A percentile compares a stretch with the other conserved stretches of the same genome.
Evolutionary conservation across 2,329 filamentous ascomycete genomes (phyloP).

Genomic region (Bimuria novae-zelandiae): DNA sequence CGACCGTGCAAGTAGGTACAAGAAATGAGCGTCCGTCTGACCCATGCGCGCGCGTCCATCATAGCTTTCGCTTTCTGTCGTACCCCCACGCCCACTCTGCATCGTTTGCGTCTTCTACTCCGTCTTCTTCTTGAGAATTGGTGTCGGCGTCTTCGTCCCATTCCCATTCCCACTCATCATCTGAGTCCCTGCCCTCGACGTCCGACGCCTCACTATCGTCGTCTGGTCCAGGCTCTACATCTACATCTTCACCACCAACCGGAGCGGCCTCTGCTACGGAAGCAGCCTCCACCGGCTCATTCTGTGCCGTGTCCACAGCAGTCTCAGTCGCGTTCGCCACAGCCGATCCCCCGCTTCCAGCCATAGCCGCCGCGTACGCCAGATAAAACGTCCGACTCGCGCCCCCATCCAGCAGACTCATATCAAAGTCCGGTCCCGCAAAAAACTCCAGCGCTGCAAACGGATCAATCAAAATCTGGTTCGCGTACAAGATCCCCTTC

Average conservation of each 20-base stretch:
- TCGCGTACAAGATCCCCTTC: slow-evolving; percentile 84
- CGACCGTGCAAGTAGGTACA: not conserved
- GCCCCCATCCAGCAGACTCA: slow-evolving; percentile 76
- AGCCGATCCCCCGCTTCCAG: not conserved
- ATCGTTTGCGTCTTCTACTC: not conserved
- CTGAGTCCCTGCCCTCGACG: not conserved
- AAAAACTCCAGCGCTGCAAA: slow-evolving; percentile 76
- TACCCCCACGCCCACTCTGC: not conserved
- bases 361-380: slow-evolving; percentile 41
- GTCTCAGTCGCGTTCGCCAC: not conserved
- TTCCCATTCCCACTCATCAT: not conserved
- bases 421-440: slow-evolving; percentile 66
- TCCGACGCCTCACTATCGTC: not conserved
- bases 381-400: slow-evolving; percentile 57
- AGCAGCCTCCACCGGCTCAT: not conserved
- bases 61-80: not conserved
- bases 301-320: not conserved
- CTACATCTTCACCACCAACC: not conserved
- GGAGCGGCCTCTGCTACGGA: not conserved
- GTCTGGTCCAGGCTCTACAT: not conserved
- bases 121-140: not conserved
- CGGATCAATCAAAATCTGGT: slow-evolving; percentile 78
- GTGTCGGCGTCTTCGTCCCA: not conserved
- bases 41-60: not conserved
- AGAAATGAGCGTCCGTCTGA: not conserved